Evolutionary conservation across 257 asterid species (phyloP).

Genomic region (Solanum medicagineum): DNA sequence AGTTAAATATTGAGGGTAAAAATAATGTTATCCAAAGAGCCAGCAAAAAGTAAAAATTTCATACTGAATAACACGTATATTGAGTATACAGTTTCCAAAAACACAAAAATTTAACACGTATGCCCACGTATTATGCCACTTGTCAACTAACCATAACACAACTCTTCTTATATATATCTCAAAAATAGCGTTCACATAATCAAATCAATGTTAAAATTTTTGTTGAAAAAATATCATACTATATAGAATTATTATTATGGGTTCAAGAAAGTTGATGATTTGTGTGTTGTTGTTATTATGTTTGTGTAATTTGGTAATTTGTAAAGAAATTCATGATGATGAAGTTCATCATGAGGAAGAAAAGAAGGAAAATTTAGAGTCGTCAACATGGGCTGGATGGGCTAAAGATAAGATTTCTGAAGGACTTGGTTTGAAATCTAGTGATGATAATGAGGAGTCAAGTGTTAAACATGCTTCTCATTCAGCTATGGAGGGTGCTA

Average conservation of each 20-base stretch:
- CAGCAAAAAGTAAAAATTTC: neutral
- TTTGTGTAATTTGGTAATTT: neutral
- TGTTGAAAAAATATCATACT: no score
- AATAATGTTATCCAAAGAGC: neutral
- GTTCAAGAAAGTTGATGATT: neutral
- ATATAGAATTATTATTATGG: neutral
- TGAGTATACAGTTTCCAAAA: neutral
- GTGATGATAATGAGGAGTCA: neutral
- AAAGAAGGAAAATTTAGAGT: slow-evolving; percentile 12
- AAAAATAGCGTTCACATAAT: accelerated
- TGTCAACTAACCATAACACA: neutral
- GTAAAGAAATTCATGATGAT: neutral
- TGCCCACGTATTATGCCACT: neutral
- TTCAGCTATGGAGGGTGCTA: slow-evolving; percentile 18
- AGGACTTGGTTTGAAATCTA: slow-evolving; percentile 19
- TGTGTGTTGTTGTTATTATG: neutral
- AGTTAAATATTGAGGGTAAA: no score
- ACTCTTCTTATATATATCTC: neutral
- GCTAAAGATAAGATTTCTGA: slow-evolving; percentile 46
- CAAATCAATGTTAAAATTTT: neutral
- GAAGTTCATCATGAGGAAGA: neutral
- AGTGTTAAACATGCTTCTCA: neutral
- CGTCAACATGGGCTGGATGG: slow-evolving; percentile 51
- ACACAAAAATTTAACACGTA: neutral
- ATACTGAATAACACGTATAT: neutral